Conservation (phyloP, 2,329 filamentous ascomycete genomes). For the Curvularia sp. region DNA sequence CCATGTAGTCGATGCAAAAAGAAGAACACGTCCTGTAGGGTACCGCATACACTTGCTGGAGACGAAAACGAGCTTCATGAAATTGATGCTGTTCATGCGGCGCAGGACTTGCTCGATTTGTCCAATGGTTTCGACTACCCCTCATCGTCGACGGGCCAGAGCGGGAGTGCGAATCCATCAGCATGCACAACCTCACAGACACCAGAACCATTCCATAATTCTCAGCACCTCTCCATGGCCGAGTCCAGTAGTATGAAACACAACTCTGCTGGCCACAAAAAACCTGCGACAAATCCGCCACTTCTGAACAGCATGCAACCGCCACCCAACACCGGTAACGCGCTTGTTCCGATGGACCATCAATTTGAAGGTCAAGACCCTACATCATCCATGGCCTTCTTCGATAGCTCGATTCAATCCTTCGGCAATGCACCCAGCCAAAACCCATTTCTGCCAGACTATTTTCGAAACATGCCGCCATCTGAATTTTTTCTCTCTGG, state of each 20-base stretch:
- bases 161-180: conserved; percentile 8
- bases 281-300: conserved; percentile 3
- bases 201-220: conserved; percentile 9
- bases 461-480: conserved; percentile 42
- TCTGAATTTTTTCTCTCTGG: conserved; percentile 44
- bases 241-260: conserved; percentile 1
- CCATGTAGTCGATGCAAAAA: conserved; percentile 61
- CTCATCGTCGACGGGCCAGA: conserved; percentile 17
- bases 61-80: conserved; percentile 30
- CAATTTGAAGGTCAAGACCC: conserved; percentile 15
- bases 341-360: conserved; percentile 14
- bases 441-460: conserved; percentile 36
- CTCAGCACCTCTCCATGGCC: conserved; percentile 10
- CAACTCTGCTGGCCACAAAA: background rate
- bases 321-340: conserved; percentile 9
- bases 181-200: conserved; percentile 16
- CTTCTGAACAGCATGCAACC: conserved; percentile 15
- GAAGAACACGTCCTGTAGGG: conserved; percentile 56
- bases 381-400: conserved; percentile 19
- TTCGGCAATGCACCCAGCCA: conserved; percentile 28
- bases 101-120: conserved; percentile 41
- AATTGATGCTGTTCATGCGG: conserved; percentile 39
- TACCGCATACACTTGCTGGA: conserved; percentile 24
- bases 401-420: conserved; percentile 22
- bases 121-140: conserved; percentile 36